Evolutionary conservation across 2,329 filamentous ascomycete species (phyloP).

Genomic region (Cladosporium sp.): DNA sequence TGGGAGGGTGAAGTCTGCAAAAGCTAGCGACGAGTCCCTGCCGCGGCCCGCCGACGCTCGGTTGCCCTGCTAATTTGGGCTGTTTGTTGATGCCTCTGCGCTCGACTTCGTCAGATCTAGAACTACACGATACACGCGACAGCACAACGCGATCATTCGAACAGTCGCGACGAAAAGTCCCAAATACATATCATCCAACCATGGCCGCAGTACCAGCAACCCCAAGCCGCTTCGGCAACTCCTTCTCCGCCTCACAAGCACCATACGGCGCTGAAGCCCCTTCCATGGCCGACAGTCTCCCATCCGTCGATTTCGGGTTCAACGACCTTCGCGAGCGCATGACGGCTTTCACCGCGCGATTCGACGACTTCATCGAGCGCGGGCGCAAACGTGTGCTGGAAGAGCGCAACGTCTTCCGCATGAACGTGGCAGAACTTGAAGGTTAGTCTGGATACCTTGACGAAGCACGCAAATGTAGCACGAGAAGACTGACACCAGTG

Average conservation of each 20-base stretch:
- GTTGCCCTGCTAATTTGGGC: background rate
- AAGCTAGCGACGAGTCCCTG: background rate
- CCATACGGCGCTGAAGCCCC: slow-evolving; percentile 51
- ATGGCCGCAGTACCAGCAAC: slow-evolving; percentile 30
- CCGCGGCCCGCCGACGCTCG: background rate
- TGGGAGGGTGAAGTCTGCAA: background rate
- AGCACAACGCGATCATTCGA: background rate
- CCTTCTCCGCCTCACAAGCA: slow-evolving; percentile 60
- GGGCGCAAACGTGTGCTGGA: slow-evolving; percentile 85
- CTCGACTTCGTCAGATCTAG: background rate
- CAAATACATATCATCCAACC: background rate
- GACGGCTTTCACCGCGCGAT: slow-evolving; percentile 83
- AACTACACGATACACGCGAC: background rate
- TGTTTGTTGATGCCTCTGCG: background rate
- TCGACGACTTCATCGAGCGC: slow-evolving; percentile 91
- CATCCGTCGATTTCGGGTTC: slow-evolving; percentile 91
- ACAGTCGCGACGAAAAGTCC: background rate
- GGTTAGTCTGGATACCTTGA: slow-evolving; percentile 56
- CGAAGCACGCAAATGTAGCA: background rate
- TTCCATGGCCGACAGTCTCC: slow-evolving; percentile 73
- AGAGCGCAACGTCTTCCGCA: slow-evolving; percentile 89
- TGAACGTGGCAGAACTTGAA: slow-evolving; percentile 84
- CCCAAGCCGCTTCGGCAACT: slow-evolving; percentile 63
- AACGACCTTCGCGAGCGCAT: slow-evolving; percentile 94
- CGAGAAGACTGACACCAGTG: slow-evolving; percentile 15